Percentiles rank a stretch among this genome's conserved stretches.
Conservation (phyloP, 306 rosid species). For the Cucurbita moschata region DNA sequence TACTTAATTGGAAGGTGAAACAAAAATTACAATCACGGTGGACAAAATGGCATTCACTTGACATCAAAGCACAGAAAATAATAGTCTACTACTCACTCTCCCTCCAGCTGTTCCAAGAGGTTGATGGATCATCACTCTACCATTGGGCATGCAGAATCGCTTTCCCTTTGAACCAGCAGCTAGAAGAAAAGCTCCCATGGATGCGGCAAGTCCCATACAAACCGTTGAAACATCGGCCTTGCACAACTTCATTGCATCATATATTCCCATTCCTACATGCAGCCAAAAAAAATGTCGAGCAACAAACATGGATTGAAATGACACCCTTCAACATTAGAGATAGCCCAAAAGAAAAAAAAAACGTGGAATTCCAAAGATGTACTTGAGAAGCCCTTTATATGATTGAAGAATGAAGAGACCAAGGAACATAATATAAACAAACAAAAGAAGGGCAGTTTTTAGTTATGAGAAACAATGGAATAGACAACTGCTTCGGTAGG, state of each 20-base stretch:
- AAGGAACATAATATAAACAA: background rate
- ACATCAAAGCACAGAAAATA: background rate
- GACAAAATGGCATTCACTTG: background rate
- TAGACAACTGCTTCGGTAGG: too few relatives aligned
- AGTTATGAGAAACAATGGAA: too few relatives aligned
- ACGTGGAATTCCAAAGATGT: background rate
- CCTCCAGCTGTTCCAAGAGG: slow-evolving; percentile 82
- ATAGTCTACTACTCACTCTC: slow-evolving; percentile 41
- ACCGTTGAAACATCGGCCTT: slow-evolving; percentile 92
- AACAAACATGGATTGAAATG: background rate
- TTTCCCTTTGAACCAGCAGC: slow-evolving; percentile 84
- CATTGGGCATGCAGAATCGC: slow-evolving; percentile 94
- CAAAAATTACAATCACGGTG: background rate
- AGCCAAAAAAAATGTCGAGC: background rate
- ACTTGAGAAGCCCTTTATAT: background rate
- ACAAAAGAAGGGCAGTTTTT: background rate
- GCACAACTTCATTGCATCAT: slow-evolving; percentile 93
- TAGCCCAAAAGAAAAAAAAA: background rate
- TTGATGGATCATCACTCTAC: slow-evolving; percentile 93
- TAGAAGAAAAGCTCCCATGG: slow-evolving; percentile 95
- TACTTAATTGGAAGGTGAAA: background rate
- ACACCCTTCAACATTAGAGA: background rate
- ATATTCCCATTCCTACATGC: slow-evolving; percentile 82
- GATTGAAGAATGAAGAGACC: background rate
- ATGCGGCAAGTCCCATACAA: slow-evolving; percentile 92